Evolutionary conservation across 2,329 filamentous ascomycete species (phyloP).

Genomic region (Fusarium palustre): DNA sequence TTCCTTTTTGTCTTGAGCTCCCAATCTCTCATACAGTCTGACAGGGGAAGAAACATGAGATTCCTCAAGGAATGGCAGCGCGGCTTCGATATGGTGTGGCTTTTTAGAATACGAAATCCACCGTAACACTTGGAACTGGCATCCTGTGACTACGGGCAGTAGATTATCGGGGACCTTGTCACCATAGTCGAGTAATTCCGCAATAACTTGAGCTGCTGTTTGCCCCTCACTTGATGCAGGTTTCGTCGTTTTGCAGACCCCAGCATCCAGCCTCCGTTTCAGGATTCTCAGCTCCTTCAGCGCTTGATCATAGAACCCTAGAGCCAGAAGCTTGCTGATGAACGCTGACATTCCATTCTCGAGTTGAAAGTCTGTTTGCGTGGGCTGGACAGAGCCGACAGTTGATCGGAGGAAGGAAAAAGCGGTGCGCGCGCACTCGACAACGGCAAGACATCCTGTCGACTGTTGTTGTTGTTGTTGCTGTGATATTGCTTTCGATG

Average conservation of each 20-base stretch:
- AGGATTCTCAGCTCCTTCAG: conserved; percentile 75
- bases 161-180: conserved; percentile 57
- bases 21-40: conserved; percentile 64
- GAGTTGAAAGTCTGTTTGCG: conserved; percentile 73
- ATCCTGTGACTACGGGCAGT: conserved; percentile 68
- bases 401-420: conserved; percentile 73
- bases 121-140: conserved; percentile 74
- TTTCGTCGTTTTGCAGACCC: conserved; percentile 51
- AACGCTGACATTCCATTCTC: conserved; percentile 80
- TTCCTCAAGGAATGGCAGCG: conserved; percentile 66
- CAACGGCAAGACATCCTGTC: conserved; percentile 65
- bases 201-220: conserved; percentile 54
- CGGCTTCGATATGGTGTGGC: conserved; percentile 68
- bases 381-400: conserved; percentile 64
- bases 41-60: conserved; percentile 67
- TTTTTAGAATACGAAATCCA: conserved; percentile 71
- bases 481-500: conserved; percentile 50
- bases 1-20: conserved; percentile 58
- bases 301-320: conserved; percentile 75
- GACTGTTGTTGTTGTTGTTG: conserved; percentile 48
- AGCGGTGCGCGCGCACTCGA: conserved; percentile 76
- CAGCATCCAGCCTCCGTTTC: conserved; percentile 69
- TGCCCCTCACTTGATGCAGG: conserved; percentile 48
- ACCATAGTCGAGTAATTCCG: conserved; percentile 73
- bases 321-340: conserved; percentile 71